Evolutionary conservation across 2,329 filamentous ascomycete genomes (phyloP), one percentile per base, ranked within the genome.

Genomic region (Grosmannia serpens): DNA sequence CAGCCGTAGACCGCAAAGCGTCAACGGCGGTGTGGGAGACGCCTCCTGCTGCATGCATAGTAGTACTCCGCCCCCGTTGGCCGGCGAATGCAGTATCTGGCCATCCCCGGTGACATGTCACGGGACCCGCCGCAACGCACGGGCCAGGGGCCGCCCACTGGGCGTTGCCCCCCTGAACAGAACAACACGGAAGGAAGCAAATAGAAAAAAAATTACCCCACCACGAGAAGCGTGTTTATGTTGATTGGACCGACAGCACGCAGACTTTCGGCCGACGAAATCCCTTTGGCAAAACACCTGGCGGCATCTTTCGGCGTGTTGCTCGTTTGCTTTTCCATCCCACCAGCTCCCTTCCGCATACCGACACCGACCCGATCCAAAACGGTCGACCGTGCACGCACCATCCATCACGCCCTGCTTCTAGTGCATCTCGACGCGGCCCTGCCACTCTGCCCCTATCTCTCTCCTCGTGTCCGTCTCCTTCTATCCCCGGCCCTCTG

Each of bases 161-260:
- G 47, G 26, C 26, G 24, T 27, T 50, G 7, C 24, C 47, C 47
- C 47, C 47, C 47, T 29, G 47, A 17, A 29, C 24, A 50, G n/a
- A 15, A 44, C 41, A 44, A 44, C 41, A 17, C 13, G 41, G 47
- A 50, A 50, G 41, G 47, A 50, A 50, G 24, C 24, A 33, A 53
- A 59, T 53, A 59, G 31, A 55, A 13, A 46, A 24, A 52, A 41
- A 55, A 4, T n/a, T 47, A 59, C 61, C 61, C 61, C 61, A 62
- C 61, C 46, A 53, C 33, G 17, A 41, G 29, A 29, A 26, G 31
- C 33, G 20, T 57, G 60, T 58, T 59, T 61, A 56, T 61, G 60
- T 57, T 62, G 59, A 62, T 62, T 62, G 61, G 61, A 53, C 54
- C 55, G 41, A 38, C 50, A 8, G 29, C 50, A 9, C 20, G 29